These are phyloP conservation scores for Scalesia atractyloides DNA, from an alignment of 129 eudicot species.

Conservation along the genomic window DNA sequence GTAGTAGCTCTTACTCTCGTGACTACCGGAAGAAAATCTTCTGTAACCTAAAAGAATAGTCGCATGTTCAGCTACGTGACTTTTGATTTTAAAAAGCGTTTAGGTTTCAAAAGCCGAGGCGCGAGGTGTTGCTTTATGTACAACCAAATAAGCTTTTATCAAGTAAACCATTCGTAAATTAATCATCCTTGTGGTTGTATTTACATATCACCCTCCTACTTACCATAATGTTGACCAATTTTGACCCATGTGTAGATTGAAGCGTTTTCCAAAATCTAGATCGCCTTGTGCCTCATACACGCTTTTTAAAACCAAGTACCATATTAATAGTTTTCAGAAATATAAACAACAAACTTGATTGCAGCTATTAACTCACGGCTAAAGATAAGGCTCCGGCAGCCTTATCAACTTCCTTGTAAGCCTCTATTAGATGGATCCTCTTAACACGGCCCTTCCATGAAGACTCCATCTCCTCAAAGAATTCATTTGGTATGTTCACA, in stretches of 20 bases:
- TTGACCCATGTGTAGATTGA: too few species aligned
- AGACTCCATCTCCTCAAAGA: constrained; percentile 92
- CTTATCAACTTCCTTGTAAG: constrained; percentile 67
- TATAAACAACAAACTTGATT: constrained; percentile 5
- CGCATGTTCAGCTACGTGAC: constrained; percentile 10
- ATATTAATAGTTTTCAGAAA: background rate
- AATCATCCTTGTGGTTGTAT: too few species aligned
- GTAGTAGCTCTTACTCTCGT: constrained; percentile 71
- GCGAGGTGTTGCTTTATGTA: too few species aligned
- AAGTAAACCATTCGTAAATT: too few species aligned
- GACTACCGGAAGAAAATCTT: constrained; percentile 84
- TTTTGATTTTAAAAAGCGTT: too few species aligned
- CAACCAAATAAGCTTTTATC: too few species aligned
- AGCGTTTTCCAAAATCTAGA: too few species aligned
- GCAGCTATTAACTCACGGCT: constrained; percentile 52
- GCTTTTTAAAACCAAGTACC: background rate
- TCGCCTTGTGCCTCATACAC: too few species aligned
- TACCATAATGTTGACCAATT: too few species aligned
- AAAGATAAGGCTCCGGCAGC: constrained; percentile 74
- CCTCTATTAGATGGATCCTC: constrained; percentile 74
- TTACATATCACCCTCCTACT: too few species aligned
- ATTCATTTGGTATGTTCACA: constrained; percentile 63
- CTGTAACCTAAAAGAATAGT: constrained; percentile 49
- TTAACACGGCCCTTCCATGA: constrained; percentile 95
- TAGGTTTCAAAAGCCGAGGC: too few species aligned